Percentiles rank a stretch among this genome's conserved stretches.
phyloP scores from a whole-genome alignment of 2,329 filamentous ascomycete genomes.

The Fusarium floridanum region DNA sequence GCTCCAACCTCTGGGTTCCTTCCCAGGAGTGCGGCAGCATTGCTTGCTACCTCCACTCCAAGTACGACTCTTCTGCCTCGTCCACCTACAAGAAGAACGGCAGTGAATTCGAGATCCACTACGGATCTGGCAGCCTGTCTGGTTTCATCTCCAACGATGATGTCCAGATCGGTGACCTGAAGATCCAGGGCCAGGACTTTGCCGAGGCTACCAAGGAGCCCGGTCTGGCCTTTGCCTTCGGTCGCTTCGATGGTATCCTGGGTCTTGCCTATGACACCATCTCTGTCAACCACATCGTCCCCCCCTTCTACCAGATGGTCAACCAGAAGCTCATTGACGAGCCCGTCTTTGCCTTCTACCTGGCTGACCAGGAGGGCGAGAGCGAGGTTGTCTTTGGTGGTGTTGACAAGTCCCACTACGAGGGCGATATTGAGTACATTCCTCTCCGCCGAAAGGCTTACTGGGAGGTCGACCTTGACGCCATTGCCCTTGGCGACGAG shows the following conservation, averaged over 20 bases:
- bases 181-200: slow-evolving; percentile 91
- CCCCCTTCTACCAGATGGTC: slow-evolving; percentile 96
- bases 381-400: slow-evolving; percentile 94
- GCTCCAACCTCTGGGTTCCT: slow-evolving; percentile 99
- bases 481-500: slow-evolving; percentile 88
- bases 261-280: slow-evolving; percentile 96
- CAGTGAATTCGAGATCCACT: slow-evolving; percentile 90
- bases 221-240: slow-evolving; percentile 96
- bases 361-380: slow-evolving; percentile 78
- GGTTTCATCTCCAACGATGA: slow-evolving; percentile 94
- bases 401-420: slow-evolving; percentile 82
- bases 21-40: slow-evolving; percentile 92
- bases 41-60: slow-evolving; percentile 96
- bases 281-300: slow-evolving; percentile 94
- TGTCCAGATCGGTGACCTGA: slow-evolving; percentile 88
- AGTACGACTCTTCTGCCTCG: slow-evolving; percentile 92
- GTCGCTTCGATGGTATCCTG: slow-evolving; percentile 95
- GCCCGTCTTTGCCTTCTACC: slow-evolving; percentile 96
- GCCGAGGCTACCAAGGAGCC: slow-evolving; percentile 97
- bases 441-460: slow-evolving; percentile 98
- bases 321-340: slow-evolving; percentile 91
- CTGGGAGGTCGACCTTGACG: slow-evolving; percentile 98
- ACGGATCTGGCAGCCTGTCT: slow-evolving; percentile 93
- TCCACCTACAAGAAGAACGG: slow-evolving; percentile 96
- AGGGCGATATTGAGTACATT: slow-evolving; percentile 90